Conservation (phyloP, 164 flowering plant genomes). For the Buxus sempervirens region DNA sequence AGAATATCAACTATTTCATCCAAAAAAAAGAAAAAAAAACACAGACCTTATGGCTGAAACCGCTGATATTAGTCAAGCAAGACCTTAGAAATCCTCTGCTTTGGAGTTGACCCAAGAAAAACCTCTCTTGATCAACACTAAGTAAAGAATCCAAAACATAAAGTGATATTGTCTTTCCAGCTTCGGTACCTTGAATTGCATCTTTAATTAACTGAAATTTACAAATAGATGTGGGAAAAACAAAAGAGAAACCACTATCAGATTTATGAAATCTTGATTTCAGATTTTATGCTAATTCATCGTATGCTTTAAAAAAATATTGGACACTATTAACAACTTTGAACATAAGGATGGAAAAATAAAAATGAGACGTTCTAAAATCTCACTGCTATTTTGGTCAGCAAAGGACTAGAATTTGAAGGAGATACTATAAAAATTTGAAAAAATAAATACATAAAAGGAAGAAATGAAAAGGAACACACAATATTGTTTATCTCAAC, state of each 20-base stretch:
- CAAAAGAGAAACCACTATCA: background rate
- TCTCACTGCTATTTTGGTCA: background rate
- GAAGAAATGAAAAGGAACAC: too few species aligned
- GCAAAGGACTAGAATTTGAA: background rate
- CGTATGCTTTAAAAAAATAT: background rate
- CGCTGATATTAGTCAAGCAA: slow-evolving; percentile 69
- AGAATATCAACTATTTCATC: background rate
- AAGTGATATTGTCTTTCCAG: slow-evolving; percentile 69
- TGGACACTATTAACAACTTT: background rate
- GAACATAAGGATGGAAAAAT: background rate
- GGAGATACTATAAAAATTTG: too few species aligned
- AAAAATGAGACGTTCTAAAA: background rate
- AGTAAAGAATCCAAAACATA: slow-evolving; percentile 83
- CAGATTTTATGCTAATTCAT: background rate
- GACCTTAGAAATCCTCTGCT: slow-evolving; percentile 85
- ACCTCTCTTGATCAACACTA: slow-evolving; percentile 80
- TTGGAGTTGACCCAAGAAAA: slow-evolving; percentile 82
- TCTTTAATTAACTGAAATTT: slow-evolving; percentile 68
- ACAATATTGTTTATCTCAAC: background rate
- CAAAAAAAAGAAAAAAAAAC: slow-evolving; percentile 2
- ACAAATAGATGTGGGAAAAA: background rate
- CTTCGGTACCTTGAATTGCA: slow-evolving; percentile 89
- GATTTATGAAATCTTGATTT: background rate
- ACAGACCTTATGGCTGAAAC: slow-evolving; percentile 62
- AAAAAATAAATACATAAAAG: too few species aligned